Evolutionary conservation across 73 alveolate genomes (phyloP).

Genomic region (Paramecium biaurelia): DNA sequence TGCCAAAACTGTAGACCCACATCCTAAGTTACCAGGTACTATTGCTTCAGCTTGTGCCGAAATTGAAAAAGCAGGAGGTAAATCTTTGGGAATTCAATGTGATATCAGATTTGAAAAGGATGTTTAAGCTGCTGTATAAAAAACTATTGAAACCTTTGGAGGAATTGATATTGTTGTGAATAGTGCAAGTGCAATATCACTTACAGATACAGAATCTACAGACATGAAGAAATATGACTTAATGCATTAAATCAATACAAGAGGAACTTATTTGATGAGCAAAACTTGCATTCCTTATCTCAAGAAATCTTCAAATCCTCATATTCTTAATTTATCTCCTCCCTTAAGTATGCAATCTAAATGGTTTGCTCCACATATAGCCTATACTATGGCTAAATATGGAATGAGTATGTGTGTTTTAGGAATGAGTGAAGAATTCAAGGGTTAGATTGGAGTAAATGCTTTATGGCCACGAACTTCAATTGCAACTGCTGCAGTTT

Average conservation of each 20-base stretch:
- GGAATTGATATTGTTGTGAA: constrained; percentile 86
- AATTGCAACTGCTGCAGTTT: constrained; percentile 91
- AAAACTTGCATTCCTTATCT: constrained; percentile 81
- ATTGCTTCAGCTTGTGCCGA: constrained; percentile 88
- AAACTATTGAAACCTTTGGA: constrained; percentile 81
- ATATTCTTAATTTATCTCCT: constrained; percentile 81
- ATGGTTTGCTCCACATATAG: constrained; percentile 80
- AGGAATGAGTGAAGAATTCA: constrained; percentile 85
- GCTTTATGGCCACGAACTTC: constrained; percentile 89
- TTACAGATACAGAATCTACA: constrained; percentile 71
- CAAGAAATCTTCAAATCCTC: constrained; percentile 80
- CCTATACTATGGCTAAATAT: constrained; percentile 81
- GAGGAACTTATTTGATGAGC: constrained; percentile 84
- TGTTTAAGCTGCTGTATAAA: constrained; percentile 75
- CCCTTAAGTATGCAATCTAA: constrained; percentile 74
- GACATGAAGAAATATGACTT: constrained; percentile 78
- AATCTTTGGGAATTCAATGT: constrained; percentile 80
- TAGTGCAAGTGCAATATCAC: constrained; percentile 84
- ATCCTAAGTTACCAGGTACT: constrained; percentile 81
- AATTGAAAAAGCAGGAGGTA: constrained; percentile 81
- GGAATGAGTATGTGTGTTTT: constrained; percentile 83
- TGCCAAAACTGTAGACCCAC: constrained; percentile 89
- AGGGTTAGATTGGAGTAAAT: constrained; percentile 75
- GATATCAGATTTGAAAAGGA: constrained; percentile 87
- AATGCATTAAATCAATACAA: constrained; percentile 75